Evolutionary conservation across 495 filamentous ascomycete genomes (phyloP).

Genomic region (Viridothelium virens): DNA sequence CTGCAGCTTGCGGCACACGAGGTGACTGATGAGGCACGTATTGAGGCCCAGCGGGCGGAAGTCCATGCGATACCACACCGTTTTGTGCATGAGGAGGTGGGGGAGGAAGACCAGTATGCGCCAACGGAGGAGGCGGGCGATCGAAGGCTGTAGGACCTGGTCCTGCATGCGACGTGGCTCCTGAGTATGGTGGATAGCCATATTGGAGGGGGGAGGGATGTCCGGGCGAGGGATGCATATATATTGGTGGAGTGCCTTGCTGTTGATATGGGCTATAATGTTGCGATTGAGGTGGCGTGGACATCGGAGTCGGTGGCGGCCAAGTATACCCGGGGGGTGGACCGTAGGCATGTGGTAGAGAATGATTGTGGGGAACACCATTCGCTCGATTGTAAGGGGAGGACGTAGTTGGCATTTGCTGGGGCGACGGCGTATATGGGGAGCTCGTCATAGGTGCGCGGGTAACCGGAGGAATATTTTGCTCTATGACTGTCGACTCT

Average conservation of each 20-base stretch:
- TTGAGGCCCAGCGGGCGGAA: not conserved
- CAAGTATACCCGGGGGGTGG: constrained; percentile 37
- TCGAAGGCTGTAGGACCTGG: constrained; percentile 26
- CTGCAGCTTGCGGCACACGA: not conserved
- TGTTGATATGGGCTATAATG: constrained; percentile 25
- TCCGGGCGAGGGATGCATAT: constrained; percentile 27
- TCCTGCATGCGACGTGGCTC: not conserved
- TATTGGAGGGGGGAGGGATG: constrained; percentile 19
- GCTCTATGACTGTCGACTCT: constrained; percentile 88
- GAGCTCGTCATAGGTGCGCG: constrained; percentile 54
- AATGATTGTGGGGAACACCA: constrained; percentile 24
- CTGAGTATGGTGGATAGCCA: constrained; percentile 9
- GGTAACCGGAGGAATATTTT: constrained; percentile 58
- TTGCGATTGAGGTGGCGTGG: constrained; percentile 27
- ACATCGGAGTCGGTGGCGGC: constrained; percentile 26
- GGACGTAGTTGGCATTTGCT: constrained; percentile 39
- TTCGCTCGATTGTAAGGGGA: not conserved
- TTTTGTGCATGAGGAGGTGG: constrained; percentile 25
- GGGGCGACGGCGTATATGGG: constrained; percentile 45
- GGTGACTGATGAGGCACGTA: not conserved
- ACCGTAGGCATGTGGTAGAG: constrained; percentile 39
- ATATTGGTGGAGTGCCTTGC: constrained; percentile 21
- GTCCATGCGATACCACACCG: not conserved
- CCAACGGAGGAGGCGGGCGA: constrained; percentile 28
- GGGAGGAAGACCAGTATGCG: constrained; percentile 26